Base-by-base conservation (phyloP, 441 rosid genomes). In the Pelargonium citronellum region DNA sequence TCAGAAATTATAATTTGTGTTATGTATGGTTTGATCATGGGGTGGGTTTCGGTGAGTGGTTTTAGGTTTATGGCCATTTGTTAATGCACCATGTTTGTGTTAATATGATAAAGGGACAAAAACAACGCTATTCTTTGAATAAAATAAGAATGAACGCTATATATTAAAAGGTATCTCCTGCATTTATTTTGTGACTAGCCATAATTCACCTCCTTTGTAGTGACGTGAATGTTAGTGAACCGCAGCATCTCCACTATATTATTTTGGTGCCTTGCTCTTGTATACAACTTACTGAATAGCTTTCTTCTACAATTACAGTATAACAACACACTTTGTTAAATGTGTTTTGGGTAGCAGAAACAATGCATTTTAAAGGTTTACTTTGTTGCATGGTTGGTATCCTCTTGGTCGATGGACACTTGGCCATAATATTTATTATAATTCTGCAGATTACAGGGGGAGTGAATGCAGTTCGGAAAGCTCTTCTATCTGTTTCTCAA, bases 361-460 rank as follows among this genome's bases (percentile, higher is more conserved):
- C 62, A 55, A 16, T 20, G 24, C 62, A 55, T 55, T 2, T 55
- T 66, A 66, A 24, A 16, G 34, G 17, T 55, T 15, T 27, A 53
- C 13, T 51, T 51, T 51, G 15, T 13, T 24, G 12, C 53, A 49
- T 53, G 44, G 58, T 64, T 15, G 44, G 60, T 57, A 44, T 37
- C 20, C 30, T 66, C 10, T 30, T 47, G 66, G 20, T 10, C 53
- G 16, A 34, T 65, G 6, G 17, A 55, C 6, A 43, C 67, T 39
- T 70, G 22, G 27, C 16, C 53, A 46, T 24, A 49, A 24, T 66
- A 16, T 71, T 67, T 64, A 49, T 70, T 47, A 30, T 70, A 30
- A 49, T 78, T 68, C 57, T 80, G 73, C 81, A 90, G 96, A 82
- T 90, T 70, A 67, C 79, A 3, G 96, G 96, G 70, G 88, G 84